Evolutionary conservation across 495 filamentous ascomycete genomes (phyloP).

Genomic region (Ascodesmis nigricans): DNA sequence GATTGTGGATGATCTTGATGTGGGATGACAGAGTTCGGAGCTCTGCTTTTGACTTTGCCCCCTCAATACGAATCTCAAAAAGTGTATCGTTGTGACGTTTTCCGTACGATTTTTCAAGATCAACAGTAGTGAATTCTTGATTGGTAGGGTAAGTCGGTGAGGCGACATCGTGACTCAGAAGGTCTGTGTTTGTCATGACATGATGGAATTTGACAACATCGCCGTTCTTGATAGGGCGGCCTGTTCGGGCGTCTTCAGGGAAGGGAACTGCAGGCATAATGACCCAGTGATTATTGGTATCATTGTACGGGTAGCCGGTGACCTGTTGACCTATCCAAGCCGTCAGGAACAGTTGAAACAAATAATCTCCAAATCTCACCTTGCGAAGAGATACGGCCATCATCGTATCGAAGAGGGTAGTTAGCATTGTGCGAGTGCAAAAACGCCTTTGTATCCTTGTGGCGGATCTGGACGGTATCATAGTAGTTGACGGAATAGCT

Average conservation of each 20-base stretch:
- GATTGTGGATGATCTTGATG: conserved; percentile 85
- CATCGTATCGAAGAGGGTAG: conserved; percentile 89
- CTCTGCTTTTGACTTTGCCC: conserved; percentile 57
- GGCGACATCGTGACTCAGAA: conserved; percentile 94
- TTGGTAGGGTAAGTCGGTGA: conserved; percentile 93
- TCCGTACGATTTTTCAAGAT: conserved; percentile 48
- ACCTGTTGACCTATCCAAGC: conserved; percentile 49
- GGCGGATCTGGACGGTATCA: conserved; percentile 65
- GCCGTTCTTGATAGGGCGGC: conserved; percentile 53
- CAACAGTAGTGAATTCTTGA: conserved; percentile 86
- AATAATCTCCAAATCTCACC: conserved; percentile 23
- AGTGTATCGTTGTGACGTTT: conserved; percentile 71
- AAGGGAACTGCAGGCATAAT: conserved; percentile 45
- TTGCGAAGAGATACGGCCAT: conserved; percentile 91
- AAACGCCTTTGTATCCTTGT: conserved; percentile 93
- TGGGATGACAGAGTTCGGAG: conserved; percentile 76
- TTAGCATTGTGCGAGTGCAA: conserved; percentile 78
- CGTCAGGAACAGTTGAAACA: conserved; percentile 1
- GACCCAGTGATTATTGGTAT: conserved; percentile 98
- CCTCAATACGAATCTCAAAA: conserved; percentile 80
- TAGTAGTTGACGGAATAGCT: conserved; percentile 73
- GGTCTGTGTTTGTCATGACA: conserved; percentile 61
- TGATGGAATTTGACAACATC: conserved; percentile 79
- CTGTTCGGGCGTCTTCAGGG: conserved; percentile 29
- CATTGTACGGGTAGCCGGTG: conserved; percentile 91